Evolutionary conservation across 768 basidiomycete genomes (phyloP).

Genomic region (Tulasnella sp.): DNA sequence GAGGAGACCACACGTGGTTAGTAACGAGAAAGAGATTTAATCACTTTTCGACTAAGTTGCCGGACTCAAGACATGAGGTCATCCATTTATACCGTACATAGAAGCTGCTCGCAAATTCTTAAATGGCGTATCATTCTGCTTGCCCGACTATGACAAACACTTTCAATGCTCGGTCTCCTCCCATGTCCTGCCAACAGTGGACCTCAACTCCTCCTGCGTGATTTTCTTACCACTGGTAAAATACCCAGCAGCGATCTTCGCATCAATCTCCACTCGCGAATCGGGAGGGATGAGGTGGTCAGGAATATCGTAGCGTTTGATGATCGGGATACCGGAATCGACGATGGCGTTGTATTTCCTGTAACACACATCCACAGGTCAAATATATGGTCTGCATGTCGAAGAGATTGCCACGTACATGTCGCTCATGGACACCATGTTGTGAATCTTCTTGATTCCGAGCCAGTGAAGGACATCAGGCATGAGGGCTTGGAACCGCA

Average conservation of each 20-base stretch:
- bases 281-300: slow-evolving; percentile 85
- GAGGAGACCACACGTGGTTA: too few relatives aligned
- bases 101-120: too few relatives aligned
- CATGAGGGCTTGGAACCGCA: slow-evolving; percentile 93
- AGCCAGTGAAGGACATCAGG: slow-evolving; percentile 95
- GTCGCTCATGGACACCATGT: slow-evolving; percentile 85
- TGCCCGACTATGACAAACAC: too few relatives aligned
- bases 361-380: slow-evolving; percentile 9
- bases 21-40: too few relatives aligned
- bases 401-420: slow-evolving; percentile 37
- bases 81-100: too few relatives aligned
- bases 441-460: slow-evolving; percentile 80
- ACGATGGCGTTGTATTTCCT: slow-evolving; percentile 96
- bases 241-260: slow-evolving; percentile 92
- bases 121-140: too few relatives aligned
- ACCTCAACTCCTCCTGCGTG: slow-evolving; percentile 65
- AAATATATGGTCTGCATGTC: background rate
- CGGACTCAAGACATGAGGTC: too few relatives aligned
- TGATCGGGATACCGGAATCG: slow-evolving; percentile 73
- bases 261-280: slow-evolving; percentile 88
- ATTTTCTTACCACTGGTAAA: slow-evolving; percentile 73
- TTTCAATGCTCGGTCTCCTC: slow-evolving; percentile 73
- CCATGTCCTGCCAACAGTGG: slow-evolving; percentile 84
- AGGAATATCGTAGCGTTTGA: slow-evolving; percentile 78
- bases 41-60: too few relatives aligned